Evolutionary conservation across 2,329 filamentous ascomycete genomes (phyloP).

Genomic region (Aspergillus tubingensis): DNA sequence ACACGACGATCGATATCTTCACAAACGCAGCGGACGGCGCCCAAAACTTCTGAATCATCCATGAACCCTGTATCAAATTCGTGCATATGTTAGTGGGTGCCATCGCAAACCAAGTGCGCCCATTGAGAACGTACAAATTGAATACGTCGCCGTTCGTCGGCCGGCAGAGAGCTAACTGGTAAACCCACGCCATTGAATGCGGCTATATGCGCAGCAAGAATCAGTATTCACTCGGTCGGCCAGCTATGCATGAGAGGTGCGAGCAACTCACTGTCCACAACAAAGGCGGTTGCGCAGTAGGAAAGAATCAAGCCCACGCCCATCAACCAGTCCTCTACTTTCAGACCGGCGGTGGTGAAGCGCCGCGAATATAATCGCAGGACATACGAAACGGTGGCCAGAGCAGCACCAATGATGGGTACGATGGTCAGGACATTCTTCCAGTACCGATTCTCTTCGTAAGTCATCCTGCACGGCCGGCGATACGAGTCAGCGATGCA

Average conservation of each 20-base stretch:
- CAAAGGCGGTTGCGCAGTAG: constrained; percentile 14
- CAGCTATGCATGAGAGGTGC: background rate
- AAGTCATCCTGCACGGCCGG: constrained; percentile 5
- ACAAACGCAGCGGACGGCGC: constrained; percentile 14
- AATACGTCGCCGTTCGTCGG: constrained; percentile 10
- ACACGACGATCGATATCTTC: constrained; percentile 19
- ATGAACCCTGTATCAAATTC: constrained; percentile 8
- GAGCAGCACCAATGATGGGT: constrained; percentile 10
- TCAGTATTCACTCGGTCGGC: background rate
- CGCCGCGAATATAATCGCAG: constrained; percentile 13
- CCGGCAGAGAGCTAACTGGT: background rate
- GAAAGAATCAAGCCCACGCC: constrained; percentile 16
- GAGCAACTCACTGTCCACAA: constrained; percentile 10
- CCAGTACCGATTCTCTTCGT: constrained; percentile 15
- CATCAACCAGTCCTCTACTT: constrained; percentile 16
- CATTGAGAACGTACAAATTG: constrained; percentile 8
- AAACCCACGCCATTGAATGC: constrained; percentile 18
- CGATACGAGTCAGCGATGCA: constrained; percentile 3
- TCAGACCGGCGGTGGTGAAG: background rate
- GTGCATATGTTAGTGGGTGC: background rate
- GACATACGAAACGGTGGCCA: constrained; percentile 13
- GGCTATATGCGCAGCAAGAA: background rate
- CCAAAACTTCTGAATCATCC: constrained; percentile 21
- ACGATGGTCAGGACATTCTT: constrained; percentile 17
- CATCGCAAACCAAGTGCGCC: background rate